These are phyloP conservation scores for Davidsoniella virescens DNA, from an alignment of 2,329 filamentous ascomycete genomes.

Conservation along the genomic window DNA sequence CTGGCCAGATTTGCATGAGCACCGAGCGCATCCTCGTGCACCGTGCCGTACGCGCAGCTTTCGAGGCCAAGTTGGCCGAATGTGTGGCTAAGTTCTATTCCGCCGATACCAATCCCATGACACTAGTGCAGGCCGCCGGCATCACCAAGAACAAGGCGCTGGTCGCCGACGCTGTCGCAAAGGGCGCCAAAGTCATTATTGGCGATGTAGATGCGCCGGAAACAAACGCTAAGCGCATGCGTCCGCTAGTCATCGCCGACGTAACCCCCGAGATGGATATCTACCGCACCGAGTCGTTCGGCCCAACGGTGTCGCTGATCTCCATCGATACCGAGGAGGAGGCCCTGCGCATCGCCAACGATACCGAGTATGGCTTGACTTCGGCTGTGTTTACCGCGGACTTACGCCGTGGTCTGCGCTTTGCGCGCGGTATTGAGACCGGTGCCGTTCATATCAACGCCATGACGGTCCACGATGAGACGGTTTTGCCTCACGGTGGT, in stretches of 20 bases:
- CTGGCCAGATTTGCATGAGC: conserved; percentile 73
- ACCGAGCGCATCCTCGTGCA: conserved; percentile 58
- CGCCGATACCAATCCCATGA: conserved; percentile 45
- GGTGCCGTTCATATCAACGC: conserved; percentile 53
- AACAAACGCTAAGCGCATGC: conserved; percentile 28
- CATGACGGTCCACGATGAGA: conserved; percentile 50
- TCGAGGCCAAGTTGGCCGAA: conserved; percentile 27
- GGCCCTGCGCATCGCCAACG: conserved; percentile 58
- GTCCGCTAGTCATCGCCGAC: conserved; percentile 50
- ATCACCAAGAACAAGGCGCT: conserved; percentile 50
- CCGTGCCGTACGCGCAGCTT: conserved; percentile 28
- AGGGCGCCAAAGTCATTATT: conserved; percentile 41
- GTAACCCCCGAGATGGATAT: conserved; percentile 53
- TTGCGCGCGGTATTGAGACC: conserved; percentile 48
- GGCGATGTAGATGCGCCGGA: conserved; percentile 22
- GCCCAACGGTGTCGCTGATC: conserved; percentile 54
- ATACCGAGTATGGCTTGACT: conserved; percentile 62
- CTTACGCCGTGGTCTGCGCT: conserved; percentile 38
- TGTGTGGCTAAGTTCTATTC: conserved; percentile 28
- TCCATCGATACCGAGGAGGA: conserved; percentile 53
- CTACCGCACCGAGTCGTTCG: conserved; percentile 61
- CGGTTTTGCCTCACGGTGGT: conserved; percentile 47
- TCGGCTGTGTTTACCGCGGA: conserved; percentile 59
- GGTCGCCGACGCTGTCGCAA: conserved; percentile 48
- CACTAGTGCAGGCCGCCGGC: conserved; percentile 53